Base-by-base conservation (phyloP, 306 rosid species). In the Quercus engelmannii region DNA sequence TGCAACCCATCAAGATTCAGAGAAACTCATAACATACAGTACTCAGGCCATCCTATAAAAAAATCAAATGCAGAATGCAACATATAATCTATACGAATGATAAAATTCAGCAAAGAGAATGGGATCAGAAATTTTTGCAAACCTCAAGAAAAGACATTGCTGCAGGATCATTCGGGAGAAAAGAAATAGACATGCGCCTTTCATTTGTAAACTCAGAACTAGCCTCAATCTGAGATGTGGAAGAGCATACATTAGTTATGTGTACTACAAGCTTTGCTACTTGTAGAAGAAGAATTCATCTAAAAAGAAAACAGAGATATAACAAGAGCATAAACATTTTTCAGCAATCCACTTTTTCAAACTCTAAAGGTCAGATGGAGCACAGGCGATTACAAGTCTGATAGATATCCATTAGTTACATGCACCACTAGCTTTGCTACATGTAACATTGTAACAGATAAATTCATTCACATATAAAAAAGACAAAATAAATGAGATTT, bases 121-220 rank as follows among this genome's bases (percentile, higher is more conserved):
- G 56, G 76, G 55, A 26, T 70, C 69, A 51, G 61, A 31, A 64
- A 31, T 46, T 10, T 38, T 68, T 3, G 23, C 87, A 74, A 80
- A 92, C 99, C 99, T 92, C 91, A 54, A 92, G 94, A 84, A 92
- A 95, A 55, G 87, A 87, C 55, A 81, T 35, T 64, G 82, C 90
- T 26, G 87, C 94, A 56, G 85, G 83, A 73, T 91, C 94, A 83
- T 86, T 95, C 7, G 97, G 97, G 49, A 88, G 85, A 86, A 86
- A 89, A 73, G 96, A 89, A 76, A 88, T 75, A 46, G 93, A 84
- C 73, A 35, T 79, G 55, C 98, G 98, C 88, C 76, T 92, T 79
- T 79, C 91, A 82, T 90, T 91, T 75, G 87, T 94, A 79, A 84
- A 89, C 74, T 87, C 87, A n/a, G 86, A 76, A 78, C 85, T 91